Evolutionary conservation across 2,329 filamentous ascomycete genomes (phyloP), one percentile per base, ranked within the genome.

Genomic region (Cryoendolithus antarcticus): DNA sequence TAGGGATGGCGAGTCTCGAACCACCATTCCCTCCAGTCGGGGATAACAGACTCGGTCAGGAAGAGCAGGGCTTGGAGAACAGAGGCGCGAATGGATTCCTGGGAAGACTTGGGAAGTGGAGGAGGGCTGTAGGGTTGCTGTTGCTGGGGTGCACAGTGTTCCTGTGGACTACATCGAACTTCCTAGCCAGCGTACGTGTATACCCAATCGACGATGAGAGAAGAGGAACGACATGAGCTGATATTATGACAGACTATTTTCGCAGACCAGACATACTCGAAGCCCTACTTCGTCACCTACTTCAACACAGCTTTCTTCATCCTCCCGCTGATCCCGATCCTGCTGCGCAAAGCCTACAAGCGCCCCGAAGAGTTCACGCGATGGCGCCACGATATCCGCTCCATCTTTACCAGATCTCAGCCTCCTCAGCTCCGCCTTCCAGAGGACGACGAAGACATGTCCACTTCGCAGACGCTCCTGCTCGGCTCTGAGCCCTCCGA

Each of bases 261-360:
- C 61, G 88, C 88, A 51, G 86, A 96, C 58, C 74, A 85, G 47
- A 86, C 85, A 6, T 98, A 89, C 65, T 81, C 85, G 44, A 96
- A 98, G 61, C 91, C 91, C 0, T 98, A 93, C 65, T 89, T 98
- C 52, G 77, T 96, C 46, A 93, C 93, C 40, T 98, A 96, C 58
- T 58, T 93, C 51, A 96, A 96, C 57, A 93, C 86, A 0, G 80
- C 82, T 4, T 73, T 88, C 53, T 96, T 98, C 62, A 81, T 86
- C 34, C 59, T 94, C 32, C 86, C 86, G 1, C 69, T 96, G 34
- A 61, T 93, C 35, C 81, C 85, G 2, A 71, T 74, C 44, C 52
- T 75, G 29, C 41, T 67, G 9, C 59, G 59, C 38, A 62, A 49
- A 35, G 48, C 47, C 10, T 52, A 48, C 31, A 40, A 46, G 9